Conservation (phyloP, 208 protist species). For the Wallacemonas sp. region DNA sequence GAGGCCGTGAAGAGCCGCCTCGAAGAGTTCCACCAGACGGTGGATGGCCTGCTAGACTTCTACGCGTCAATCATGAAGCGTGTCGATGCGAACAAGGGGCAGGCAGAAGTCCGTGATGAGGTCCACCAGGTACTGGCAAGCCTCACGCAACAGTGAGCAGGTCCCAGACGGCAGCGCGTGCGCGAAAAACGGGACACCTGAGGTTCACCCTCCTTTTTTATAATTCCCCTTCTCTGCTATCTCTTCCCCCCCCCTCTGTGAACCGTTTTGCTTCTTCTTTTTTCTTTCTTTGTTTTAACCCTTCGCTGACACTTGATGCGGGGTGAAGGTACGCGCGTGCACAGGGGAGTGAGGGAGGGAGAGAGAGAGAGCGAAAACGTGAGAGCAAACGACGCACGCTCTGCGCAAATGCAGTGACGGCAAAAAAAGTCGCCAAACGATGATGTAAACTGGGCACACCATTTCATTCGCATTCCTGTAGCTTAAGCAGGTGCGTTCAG, state of each 20-base stretch:
- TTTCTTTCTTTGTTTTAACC: not conserved
- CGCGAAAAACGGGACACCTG: not conserved
- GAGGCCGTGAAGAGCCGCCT: slow-evolving; percentile 72
- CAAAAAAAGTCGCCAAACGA: not conserved
- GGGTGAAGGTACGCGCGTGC: too few relatives aligned
- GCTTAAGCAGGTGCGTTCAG: too few relatives aligned
- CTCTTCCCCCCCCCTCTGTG: not conserved
- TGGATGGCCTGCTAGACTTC: slow-evolving; percentile 53
- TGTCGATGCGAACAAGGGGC: slow-evolving; percentile 46
- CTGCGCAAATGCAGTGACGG: slow-evolving; percentile 9
- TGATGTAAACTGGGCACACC: slow-evolving; percentile 1
- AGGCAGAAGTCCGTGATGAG: slow-evolving; percentile 37
- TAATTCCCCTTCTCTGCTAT: not conserved
- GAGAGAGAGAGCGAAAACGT: not conserved
- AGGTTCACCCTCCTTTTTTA: not conserved
- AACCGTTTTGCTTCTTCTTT: slow-evolving; percentile 7
- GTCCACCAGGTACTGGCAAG: slow-evolving; percentile 34
- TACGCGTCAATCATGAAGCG: slow-evolving; percentile 57
- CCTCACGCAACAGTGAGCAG: not conserved
- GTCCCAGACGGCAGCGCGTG: slow-evolving; percentile 8
- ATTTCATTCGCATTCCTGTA: too few relatives aligned
- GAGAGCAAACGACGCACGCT: slow-evolving; percentile 20
- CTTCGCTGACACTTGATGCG: too few relatives aligned
- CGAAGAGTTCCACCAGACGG: slow-evolving; percentile 61
- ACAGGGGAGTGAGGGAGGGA: not conserved